Conservation (phyloP, 2,329 filamentous ascomycete species). For the Penicillium sp. region DNA sequence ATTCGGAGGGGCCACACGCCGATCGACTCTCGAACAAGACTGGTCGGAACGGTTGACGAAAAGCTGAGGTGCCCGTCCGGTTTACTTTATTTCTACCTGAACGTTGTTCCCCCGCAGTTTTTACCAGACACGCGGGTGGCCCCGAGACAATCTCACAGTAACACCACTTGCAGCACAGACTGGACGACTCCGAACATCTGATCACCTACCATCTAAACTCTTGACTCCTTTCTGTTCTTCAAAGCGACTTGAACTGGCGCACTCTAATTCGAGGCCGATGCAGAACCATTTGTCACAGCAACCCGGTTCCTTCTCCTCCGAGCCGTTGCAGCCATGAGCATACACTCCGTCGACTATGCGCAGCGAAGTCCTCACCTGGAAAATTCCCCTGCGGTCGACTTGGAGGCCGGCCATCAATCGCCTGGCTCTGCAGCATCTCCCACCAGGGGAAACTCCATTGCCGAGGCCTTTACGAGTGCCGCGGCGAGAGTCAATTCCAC, state of each 20-base stretch:
- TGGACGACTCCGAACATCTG: no score
- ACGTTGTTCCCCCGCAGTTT: conserved; percentile 14
- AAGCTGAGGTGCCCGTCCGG: no score
- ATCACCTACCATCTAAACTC: no score
- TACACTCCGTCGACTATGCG: conserved; percentile 30
- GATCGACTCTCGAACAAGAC: no score
- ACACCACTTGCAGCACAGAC: no score
- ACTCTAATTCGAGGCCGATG: not conserved
- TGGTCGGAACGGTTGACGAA: no score
- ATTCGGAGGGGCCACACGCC: no score
- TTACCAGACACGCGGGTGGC: no score
- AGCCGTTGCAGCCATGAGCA: conserved; percentile 25
- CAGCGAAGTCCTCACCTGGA: conserved; percentile 14
- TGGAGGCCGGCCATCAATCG: conserved; percentile 32
- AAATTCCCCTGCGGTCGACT: conserved; percentile 24
- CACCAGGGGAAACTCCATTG: conserved; percentile 15
- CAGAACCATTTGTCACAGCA: not conserved
- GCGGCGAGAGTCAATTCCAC: conserved; percentile 26
- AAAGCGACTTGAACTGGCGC: no score
- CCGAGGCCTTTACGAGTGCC: conserved; percentile 20
- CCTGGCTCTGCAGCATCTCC: conserved; percentile 15
- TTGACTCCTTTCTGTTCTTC: no score
- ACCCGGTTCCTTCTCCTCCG: not conserved
- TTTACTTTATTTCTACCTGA: not conserved
- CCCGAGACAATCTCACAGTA: no score